A percentile compares a stretch with the other conserved stretches of the same genome.
These are phyloP conservation scores for Sphagnurus paluster DNA, from an alignment of 1,284 basidiomycete genomes.

Conservation along the genomic window DNA sequence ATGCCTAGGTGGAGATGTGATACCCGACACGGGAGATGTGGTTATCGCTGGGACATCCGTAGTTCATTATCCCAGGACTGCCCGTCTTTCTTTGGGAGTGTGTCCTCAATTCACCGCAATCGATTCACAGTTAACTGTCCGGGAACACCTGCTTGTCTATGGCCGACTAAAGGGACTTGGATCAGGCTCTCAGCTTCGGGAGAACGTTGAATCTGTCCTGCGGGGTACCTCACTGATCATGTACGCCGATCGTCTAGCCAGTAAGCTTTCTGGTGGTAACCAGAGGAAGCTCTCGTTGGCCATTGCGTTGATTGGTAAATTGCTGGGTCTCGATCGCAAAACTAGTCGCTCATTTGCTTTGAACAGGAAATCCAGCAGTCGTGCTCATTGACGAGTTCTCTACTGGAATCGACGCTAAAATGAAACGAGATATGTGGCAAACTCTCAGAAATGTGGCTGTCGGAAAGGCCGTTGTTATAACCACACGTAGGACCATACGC, in stretches of 20 bases:
- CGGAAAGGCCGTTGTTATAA: slow-evolving; percentile 68
- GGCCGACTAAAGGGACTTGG: slow-evolving; percentile 68
- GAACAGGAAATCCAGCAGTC: slow-evolving; percentile 70
- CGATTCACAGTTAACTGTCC: slow-evolving; percentile 73
- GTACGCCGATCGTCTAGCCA: slow-evolving; percentile 72
- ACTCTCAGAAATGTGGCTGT: slow-evolving; percentile 64
- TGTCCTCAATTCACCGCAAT: slow-evolving; percentile 86
- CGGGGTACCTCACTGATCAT: slow-evolving; percentile 55
- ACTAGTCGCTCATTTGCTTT: slow-evolving; percentile 3
- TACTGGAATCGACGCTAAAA: slow-evolving; percentile 81
- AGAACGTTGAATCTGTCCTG: slow-evolving; percentile 61
- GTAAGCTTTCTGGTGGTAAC: slow-evolving; percentile 77
- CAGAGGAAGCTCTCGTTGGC: slow-evolving; percentile 79
- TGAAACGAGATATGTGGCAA: slow-evolving; percentile 82
- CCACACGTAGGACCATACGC: slow-evolving; percentile 53
- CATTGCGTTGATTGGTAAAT: slow-evolving; percentile 80
- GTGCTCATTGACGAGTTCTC: slow-evolving; percentile 84
- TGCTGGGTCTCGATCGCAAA: slow-evolving; percentile 19
- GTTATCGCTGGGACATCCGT: slow-evolving; percentile 66
- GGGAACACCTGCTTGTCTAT: slow-evolving; percentile 71
- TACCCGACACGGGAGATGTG: slow-evolving; percentile 66
- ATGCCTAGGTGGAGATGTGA: slow-evolving; percentile 54
- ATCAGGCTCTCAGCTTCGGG: slow-evolving; percentile 45
- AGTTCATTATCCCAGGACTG: slow-evolving; percentile 55
- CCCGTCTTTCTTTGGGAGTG: slow-evolving; percentile 70